Evolutionary conservation across 371 early-diverging fungal genomes (phyloP).

Genomic region (Chytridium lagenaria): DNA sequence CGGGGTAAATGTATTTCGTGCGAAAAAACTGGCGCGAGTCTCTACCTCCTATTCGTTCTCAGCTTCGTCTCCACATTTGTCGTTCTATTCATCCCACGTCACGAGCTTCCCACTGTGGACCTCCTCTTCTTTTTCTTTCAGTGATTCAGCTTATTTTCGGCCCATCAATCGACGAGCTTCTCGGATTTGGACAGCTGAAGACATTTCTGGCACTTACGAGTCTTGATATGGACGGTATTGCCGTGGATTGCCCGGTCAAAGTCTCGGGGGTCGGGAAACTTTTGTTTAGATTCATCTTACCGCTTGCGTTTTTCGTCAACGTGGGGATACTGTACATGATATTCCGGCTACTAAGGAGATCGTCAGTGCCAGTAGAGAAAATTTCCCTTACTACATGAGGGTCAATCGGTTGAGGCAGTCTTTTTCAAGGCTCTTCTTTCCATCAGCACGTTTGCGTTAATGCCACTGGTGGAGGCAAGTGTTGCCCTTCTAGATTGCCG

Average conservation of each 20-base stretch:
- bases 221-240: constrained; percentile 14
- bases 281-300: constrained; percentile 14
- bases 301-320: constrained; percentile 16
- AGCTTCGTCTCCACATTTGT: neutral
- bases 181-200: neutral
- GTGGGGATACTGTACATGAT: constrained; percentile 15
- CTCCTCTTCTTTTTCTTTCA: constrained; percentile 15
- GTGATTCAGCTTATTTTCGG: constrained; percentile 1
- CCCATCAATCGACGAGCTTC: neutral
- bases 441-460: constrained; percentile 26
- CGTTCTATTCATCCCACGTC: constrained; percentile 5
- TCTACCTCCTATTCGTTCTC: neutral
- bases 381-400: constrained; percentile 23
- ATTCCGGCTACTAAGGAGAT: neutral
- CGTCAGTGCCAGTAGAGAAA: neutral
- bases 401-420: constrained; percentile 10
- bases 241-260: constrained; percentile 4
- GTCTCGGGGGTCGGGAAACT: constrained; percentile 2
- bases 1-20: neutral
- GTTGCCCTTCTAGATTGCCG: neutral
- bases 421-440: constrained; percentile 25
- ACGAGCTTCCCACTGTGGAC: constrained; percentile 3
- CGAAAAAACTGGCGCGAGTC: neutral
- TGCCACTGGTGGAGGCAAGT: constrained; percentile 29
- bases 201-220: constrained; percentile 1